These are phyloP conservation scores for Dryas octopetala DNA, from an alignment of 306 rosid species.

Conservation along the genomic window DNA sequence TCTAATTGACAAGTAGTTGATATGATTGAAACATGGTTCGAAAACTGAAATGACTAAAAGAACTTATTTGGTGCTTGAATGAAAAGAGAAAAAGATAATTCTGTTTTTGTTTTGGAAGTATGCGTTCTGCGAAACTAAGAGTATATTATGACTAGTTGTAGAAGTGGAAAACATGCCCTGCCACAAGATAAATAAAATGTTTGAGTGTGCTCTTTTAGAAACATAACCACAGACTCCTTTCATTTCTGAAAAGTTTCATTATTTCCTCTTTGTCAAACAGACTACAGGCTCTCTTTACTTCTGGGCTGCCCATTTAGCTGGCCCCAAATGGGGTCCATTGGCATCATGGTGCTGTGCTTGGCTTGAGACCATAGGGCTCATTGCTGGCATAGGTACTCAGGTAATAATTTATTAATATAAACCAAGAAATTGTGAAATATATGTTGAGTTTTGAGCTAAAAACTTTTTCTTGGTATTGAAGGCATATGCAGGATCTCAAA, in stretches of 20 bases:
- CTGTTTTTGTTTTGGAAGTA: no score
- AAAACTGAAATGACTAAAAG: not conserved
- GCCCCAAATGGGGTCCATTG: constrained; percentile 89
- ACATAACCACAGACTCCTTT: not conserved
- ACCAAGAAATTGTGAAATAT: not conserved
- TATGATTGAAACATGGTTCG: not conserved
- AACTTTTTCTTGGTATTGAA: constrained; percentile 35
- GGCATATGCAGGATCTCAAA: constrained; percentile 92
- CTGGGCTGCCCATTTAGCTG: constrained; percentile 97
- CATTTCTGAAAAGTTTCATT: not conserved
- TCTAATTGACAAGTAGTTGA: no score
- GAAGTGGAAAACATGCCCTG: not conserved
- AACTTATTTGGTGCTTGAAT: not conserved
- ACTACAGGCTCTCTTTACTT: constrained; percentile 90
- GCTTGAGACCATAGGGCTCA: constrained; percentile 85
- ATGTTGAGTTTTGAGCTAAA: not conserved
- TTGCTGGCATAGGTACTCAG: constrained; percentile 90
- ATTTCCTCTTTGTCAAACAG: constrained; percentile 39
- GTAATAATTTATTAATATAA: constrained; percentile 28
- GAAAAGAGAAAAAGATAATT: not conserved
- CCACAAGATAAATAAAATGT: not conserved
- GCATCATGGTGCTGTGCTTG: constrained; percentile 96
- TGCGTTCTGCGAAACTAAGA: no score
- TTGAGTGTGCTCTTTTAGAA: not conserved
- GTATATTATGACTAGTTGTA: not conserved